Base-by-base conservation (phyloP, 2,329 filamentous ascomycete genomes). In the Monilinia aucupariae region DNA sequence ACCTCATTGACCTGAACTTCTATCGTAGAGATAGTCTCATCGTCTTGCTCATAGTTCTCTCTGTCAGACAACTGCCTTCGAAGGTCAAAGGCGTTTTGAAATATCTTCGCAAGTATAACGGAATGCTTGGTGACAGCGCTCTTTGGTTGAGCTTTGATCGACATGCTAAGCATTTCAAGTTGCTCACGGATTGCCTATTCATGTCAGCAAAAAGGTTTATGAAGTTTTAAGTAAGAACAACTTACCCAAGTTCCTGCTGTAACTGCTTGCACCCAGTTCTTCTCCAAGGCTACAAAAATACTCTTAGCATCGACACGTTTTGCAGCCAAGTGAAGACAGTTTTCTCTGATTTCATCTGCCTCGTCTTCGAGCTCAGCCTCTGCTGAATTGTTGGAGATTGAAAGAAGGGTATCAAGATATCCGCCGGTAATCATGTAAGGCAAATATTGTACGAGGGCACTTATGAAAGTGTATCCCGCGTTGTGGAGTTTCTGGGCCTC, bases 341-440 rank as follows among this genome's bases (percentile, higher is more conserved):
- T 83, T 3, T 79, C 75, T 34, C 91, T 85, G 73, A 82, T 85
- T 52, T 87, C 82, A 63, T 86, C 82, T 32, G 85, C 84, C 60
- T 87, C 83, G 6, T 82, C 79, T 30, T 85, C 82, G 34, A 91
- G 75, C 22, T 79, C 80, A 4, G 83, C 80, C 62, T 81, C 81
- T 20, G 90, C 86, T 53, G 91, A 94, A 55, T 81, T 79, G 73
- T 88, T 89, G 6, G 91, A 92, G 13, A 90, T 81, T 17, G 81
- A 77, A 32, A 97, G 77, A 53, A 96, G 82, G 55, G 82, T 84
- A 66, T 90, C 85, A 13, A 97, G 76, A 69, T 93, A 87, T 6
- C 83, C 80, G 1, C 84, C 85, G 13, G 91, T 91, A 65, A 97
- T 80, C 86, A 97, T 96, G 76, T 90, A 97, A 0, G 93, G 91